Evolutionary conservation across 129 eudicot genomes (phyloP).

Genomic region (Flaveria brownii): DNA sequence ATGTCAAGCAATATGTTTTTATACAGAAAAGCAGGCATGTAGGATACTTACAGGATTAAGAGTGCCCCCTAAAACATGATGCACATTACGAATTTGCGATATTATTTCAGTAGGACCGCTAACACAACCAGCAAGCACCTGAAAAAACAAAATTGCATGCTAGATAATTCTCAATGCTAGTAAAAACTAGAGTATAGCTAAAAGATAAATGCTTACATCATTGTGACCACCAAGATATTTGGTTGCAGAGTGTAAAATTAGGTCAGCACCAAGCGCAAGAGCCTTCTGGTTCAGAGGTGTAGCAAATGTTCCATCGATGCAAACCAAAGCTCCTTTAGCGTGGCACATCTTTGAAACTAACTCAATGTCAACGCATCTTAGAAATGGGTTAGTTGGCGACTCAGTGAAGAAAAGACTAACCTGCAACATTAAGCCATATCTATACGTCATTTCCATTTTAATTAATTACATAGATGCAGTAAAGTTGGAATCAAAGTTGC

Average conservation of each 20-base stretch:
- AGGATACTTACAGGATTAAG: conserved; percentile 74
- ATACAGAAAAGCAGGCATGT: background rate
- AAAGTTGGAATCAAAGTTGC: background rate
- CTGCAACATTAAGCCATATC: conserved; percentile 37
- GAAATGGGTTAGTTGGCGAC: conserved; percentile 90
- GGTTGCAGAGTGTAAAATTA: conserved; percentile 83
- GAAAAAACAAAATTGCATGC: conserved; percentile 20
- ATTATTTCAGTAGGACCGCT: conserved; percentile 74
- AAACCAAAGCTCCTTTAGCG: conserved; percentile 73
- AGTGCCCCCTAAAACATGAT: conserved; percentile 86
- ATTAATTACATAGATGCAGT: background rate
- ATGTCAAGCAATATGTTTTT: background rate
- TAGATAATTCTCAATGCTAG: background rate
- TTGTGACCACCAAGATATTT: conserved; percentile 86
- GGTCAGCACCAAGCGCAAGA: conserved; percentile 87
- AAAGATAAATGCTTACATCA: conserved; percentile 52
- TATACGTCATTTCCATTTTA: background rate
- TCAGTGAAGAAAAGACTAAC: conserved; percentile 81
- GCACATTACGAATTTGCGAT: conserved; percentile 71
- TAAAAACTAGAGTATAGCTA: background rate
- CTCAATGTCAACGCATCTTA: conserved; percentile 85
- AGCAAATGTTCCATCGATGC: conserved; percentile 90
- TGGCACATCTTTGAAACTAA: conserved; percentile 86
- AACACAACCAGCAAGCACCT: conserved; percentile 89
- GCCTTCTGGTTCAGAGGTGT: conserved; percentile 94